These are phyloP conservation scores for Cyanophora paradoxa DNA, from an alignment of 78 protist genomes.

Conservation along the genomic window DNA sequence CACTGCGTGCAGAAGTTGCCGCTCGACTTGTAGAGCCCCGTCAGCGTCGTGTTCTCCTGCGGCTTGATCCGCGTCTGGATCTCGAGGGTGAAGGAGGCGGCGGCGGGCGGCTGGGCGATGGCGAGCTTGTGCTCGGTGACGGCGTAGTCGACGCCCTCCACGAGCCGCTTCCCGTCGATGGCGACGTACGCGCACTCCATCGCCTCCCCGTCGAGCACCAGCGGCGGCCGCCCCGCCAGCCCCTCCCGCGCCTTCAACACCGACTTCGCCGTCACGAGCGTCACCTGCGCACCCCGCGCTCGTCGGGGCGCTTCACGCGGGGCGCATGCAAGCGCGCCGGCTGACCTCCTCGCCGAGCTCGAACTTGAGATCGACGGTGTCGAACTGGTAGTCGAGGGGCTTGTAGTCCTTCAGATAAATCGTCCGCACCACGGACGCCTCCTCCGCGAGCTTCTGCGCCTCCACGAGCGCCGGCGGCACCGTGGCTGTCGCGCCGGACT, in stretches of 20 bases:
- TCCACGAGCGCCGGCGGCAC: no score
- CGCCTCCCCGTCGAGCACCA: constrained; percentile 7
- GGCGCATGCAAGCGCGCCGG: no score
- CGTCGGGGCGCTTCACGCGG: no score
- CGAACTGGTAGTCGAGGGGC: neutral
- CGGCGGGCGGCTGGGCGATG: neutral
- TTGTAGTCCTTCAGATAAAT: constrained; percentile 30
- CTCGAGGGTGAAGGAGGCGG: neutral
- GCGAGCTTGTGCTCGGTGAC: neutral
- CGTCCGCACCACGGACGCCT: no score
- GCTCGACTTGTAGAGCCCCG: constrained; percentile 5
- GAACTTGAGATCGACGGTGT: neutral
- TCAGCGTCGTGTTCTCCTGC: constrained; percentile 11
- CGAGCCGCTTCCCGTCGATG: neutral
- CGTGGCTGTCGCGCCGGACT: no score
- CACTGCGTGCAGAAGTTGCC: constrained; percentile 27
- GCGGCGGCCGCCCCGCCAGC: neutral
- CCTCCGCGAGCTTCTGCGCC: no score
- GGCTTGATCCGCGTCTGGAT: neutral
- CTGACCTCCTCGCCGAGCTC: neutral
- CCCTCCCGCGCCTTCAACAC: neutral
- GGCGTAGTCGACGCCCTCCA: neutral
- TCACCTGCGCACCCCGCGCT: neutral
- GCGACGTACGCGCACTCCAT: neutral
- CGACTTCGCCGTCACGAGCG: neutral